Conservation (phyloP, 2,329 filamentous ascomycete species). For the Paraconiothyrium brasiliense region DNA sequence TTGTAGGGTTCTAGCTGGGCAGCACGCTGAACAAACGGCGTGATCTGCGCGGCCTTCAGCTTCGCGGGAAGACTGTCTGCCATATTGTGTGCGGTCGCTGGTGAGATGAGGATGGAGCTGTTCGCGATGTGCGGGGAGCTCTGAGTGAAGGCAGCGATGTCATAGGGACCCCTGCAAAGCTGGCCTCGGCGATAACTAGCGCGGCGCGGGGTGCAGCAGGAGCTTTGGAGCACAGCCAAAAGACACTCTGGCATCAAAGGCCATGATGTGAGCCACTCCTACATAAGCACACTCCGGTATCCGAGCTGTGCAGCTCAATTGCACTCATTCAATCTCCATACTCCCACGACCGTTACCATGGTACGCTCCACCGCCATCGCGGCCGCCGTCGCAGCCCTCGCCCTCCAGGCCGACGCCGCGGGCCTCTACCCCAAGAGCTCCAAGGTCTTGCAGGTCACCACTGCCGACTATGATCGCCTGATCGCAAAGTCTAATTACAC, state of each 20-base stretch:
- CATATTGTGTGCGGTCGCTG: slow-evolving; percentile 62
- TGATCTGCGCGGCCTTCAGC: slow-evolving; percentile 82
- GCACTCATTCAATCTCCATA: slow-evolving; percentile 14
- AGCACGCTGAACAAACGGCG: slow-evolving; percentile 83
- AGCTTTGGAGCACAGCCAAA: slow-evolving; percentile 27
- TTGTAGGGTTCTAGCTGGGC: slow-evolving; percentile 83
- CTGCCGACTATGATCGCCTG: slow-evolving; percentile 80
- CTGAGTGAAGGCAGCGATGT: slow-evolving; percentile 9
- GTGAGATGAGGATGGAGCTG: slow-evolving; percentile 8
- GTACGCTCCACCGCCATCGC: slow-evolving; percentile 51
- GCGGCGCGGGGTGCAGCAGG: slow-evolving; percentile 27
- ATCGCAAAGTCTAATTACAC: slow-evolving; percentile 92
- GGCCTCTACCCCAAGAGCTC: slow-evolving; percentile 87
- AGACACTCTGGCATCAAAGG: slow-evolving; percentile 33
- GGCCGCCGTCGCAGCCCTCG: slow-evolving; percentile 67
- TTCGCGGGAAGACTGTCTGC: slow-evolving; percentile 73
- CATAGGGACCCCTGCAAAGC: slow-evolving; percentile 18
- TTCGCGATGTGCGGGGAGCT: slow-evolving; percentile 8
- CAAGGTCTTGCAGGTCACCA: slow-evolving; percentile 82
- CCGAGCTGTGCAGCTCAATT: slow-evolving; percentile 16
- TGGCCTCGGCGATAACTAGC: slow-evolving; percentile 23
- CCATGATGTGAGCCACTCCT: slow-evolving; percentile 29
- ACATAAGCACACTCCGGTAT: slow-evolving; percentile 25
- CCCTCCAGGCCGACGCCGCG: slow-evolving; percentile 73
- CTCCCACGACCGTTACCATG: slow-evolving; percentile 35